A percentile compares a stretch with the other conserved stretches of the same genome.
phyloP scores from a whole-genome alignment of 257 asterid genomes.

The Fraxinus cuspidata region DNA sequence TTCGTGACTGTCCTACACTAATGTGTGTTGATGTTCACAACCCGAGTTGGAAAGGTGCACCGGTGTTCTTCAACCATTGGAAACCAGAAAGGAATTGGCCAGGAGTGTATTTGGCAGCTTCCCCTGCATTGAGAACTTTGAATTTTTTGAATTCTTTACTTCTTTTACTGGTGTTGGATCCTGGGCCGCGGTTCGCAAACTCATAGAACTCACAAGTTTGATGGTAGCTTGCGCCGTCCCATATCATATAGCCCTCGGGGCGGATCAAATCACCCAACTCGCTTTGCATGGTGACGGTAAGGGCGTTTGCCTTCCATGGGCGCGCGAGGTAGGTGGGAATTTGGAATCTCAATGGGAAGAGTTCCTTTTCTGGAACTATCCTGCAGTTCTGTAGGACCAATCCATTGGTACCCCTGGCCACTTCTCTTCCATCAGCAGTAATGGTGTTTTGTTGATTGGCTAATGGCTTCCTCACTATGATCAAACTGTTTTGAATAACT shows the following conservation, averaged over 20 bases:
- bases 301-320: constrained; percentile 51
- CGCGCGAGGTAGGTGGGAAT: constrained; percentile 48
- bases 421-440: constrained; percentile 70
- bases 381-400: constrained; percentile 65
- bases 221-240: constrained; percentile 36
- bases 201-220: constrained; percentile 43
- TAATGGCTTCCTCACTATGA: constrained; percentile 45
- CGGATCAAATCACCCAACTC: constrained; percentile 60
- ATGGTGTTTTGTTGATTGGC: constrained; percentile 51
- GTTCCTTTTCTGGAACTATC: constrained; percentile 51
- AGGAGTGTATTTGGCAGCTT: constrained; percentile 16
- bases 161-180: constrained; percentile 34
- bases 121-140: constrained; percentile 24
- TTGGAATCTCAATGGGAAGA: constrained; percentile 35
- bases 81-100: constrained; percentile 1
- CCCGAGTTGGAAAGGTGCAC: not conserved
- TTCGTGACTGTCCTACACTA: too few relatives aligned
- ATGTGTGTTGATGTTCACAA: not conserved
- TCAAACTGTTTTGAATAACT: too few relatives aligned
- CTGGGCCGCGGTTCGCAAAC: constrained; percentile 63
- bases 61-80: not conserved
- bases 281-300: constrained; percentile 55
- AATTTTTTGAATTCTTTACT: constrained; percentile 25
- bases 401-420: constrained; percentile 34
- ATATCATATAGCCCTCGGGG: constrained; percentile 53